Percentiles rank a stretch among this genome's conserved stretches.
Evolutionary conservation across 31 red algal species (phyloP).

Genomic region (Odonthalia washingtoniensis): DNA sequence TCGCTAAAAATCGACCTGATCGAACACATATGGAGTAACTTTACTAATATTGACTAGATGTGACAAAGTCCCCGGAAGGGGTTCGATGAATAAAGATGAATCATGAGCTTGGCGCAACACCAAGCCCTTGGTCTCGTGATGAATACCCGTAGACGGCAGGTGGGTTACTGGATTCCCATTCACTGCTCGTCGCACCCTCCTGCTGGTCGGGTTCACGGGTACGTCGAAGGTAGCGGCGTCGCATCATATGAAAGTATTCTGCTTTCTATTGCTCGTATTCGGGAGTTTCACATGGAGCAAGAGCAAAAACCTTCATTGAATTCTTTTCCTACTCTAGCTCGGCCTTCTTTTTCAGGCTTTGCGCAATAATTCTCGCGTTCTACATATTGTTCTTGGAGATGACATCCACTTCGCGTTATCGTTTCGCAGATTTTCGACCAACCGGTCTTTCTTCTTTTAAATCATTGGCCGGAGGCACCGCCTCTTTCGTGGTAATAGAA

Average conservation of each 20-base stretch:
- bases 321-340: constrained; percentile 2
- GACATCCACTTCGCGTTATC: neutral
- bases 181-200: neutral
- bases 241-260: neutral
- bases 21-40: too few species aligned
- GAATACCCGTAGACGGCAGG: too few species aligned
- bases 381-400: neutral
- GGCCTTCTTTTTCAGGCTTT: neutral
- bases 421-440: neutral
- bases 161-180: too few species aligned
- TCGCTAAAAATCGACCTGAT: too few species aligned
- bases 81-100: neutral
- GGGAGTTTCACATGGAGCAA: neutral
- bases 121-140: too few species aligned
- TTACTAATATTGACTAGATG: neutral
- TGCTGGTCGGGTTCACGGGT: neutral
- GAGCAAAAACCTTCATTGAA: neutral
- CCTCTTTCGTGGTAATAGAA: neutral
- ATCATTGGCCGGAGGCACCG: neutral
- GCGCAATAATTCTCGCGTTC: neutral
- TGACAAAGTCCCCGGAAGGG: neutral
- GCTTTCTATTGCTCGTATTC: neutral
- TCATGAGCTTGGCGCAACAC: neutral
- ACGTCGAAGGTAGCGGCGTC: neutral
- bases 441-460: neutral